These are phyloP conservation scores for Erysimum cheiranthoides DNA, from an alignment of 345 rosid genomes.

Conservation along the genomic window DNA sequence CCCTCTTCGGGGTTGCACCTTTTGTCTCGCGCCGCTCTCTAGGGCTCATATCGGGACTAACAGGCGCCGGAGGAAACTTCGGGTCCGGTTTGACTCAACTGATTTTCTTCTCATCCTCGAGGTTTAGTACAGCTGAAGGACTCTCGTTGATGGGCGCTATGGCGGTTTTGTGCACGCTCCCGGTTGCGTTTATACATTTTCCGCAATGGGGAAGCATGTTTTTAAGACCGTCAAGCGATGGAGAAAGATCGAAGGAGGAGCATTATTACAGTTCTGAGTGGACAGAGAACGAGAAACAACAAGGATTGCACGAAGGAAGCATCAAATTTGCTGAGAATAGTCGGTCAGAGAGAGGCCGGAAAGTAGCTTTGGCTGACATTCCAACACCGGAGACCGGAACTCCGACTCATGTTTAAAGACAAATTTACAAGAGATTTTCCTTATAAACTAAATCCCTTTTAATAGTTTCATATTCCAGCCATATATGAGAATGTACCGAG, in stretches of 20 bases:
- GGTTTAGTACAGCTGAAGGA: constrained; percentile 63
- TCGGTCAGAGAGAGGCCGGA: constrained; percentile 70
- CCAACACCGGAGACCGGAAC: constrained; percentile 57
- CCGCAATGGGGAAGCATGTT: constrained; percentile 92
- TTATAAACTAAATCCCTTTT: not conserved
- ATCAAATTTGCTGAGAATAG: constrained; percentile 78
- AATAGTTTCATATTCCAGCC: not conserved
- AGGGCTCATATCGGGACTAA: constrained; percentile 78
- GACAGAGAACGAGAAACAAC: constrained; percentile 70
- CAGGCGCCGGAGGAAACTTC: constrained; percentile 81
- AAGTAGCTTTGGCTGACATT: constrained; percentile 50
- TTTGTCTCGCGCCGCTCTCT: constrained; percentile 76
- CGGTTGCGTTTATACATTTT: constrained; percentile 67
- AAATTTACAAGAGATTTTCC: constrained; percentile 10
- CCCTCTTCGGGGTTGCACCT: constrained; percentile 77
- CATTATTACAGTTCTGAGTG: constrained; percentile 64
- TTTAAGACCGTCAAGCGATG: constrained; percentile 56
- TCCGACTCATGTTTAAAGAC: constrained; percentile 53
- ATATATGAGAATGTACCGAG: constrained; percentile 15
- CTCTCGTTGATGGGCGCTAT: constrained; percentile 72
- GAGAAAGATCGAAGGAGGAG: constrained; percentile 57
- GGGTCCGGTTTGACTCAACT: constrained; percentile 82
- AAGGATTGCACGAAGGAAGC: constrained; percentile 65
- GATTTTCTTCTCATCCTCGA: constrained; percentile 62
- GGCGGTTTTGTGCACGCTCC: constrained; percentile 68